Percentiles rank a stretch among this genome's conserved stretches.
phyloP scores from a whole-genome alignment of 495 filamentous ascomycete genomes.

The Aspergillus bertholletiae region DNA sequence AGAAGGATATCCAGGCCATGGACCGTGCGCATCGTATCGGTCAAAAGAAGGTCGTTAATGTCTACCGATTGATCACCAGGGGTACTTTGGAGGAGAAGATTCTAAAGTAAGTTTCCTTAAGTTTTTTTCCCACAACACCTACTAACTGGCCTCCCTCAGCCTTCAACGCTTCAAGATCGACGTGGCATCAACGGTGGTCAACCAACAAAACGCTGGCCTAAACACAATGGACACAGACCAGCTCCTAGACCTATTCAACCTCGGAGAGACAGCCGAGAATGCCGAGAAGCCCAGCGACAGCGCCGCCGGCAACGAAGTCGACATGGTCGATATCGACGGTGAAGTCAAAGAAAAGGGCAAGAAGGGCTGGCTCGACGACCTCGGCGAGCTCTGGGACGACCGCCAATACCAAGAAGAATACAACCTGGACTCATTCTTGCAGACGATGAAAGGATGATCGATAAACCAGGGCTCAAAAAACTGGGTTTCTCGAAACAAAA shows the following conservation, averaged over 20 bases:
- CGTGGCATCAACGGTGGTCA: slow-evolving; percentile 95
- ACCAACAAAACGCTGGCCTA: slow-evolving; percentile 95
- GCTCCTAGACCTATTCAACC: slow-evolving; percentile 92
- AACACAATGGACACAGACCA: slow-evolving; percentile 97
- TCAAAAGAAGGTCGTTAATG: slow-evolving; percentile 99
- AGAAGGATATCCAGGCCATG: slow-evolving; percentile 98
- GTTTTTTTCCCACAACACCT: not conserved
- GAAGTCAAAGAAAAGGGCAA: slow-evolving; percentile 93
- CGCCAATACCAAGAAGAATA: slow-evolving; percentile 96
- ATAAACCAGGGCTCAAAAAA: too few species aligned
- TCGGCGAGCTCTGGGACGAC: slow-evolving; percentile 96
- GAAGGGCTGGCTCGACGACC: slow-evolving; percentile 90
- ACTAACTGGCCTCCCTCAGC: slow-evolving; percentile 43
- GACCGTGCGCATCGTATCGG: slow-evolving; percentile 97
- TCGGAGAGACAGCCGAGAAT: slow-evolving; percentile 72
- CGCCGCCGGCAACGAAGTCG: slow-evolving; percentile 64
- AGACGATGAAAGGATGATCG: slow-evolving; percentile 68
- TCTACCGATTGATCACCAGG: slow-evolving; percentile 93
- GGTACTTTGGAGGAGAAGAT: slow-evolving; percentile 99
- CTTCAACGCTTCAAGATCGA: slow-evolving; percentile 99
- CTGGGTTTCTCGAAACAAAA: too few species aligned
- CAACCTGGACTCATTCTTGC: slow-evolving; percentile 87
- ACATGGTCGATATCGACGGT: slow-evolving; percentile 91
- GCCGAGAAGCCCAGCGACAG: slow-evolving; percentile 57
- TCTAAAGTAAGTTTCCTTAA: slow-evolving; percentile 58